These are phyloP conservation scores for Elongisporangium prolatum DNA, from an alignment of 352 stramenopile species.

Conservation along the genomic window DNA sequence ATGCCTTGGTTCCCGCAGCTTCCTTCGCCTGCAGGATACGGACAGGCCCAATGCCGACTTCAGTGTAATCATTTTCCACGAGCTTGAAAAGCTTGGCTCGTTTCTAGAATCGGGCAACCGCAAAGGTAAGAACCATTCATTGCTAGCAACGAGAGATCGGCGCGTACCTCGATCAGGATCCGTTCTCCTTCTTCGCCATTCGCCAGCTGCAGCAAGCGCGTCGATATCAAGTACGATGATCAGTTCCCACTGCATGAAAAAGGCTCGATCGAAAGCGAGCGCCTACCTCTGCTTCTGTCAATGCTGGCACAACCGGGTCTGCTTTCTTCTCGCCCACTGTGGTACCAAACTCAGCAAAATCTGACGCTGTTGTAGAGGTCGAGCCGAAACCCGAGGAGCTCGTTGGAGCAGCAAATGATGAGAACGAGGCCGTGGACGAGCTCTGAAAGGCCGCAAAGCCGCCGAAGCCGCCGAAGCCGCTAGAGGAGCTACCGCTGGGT, in stretches of 20 bases:
- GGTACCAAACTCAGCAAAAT: conserved; percentile 46
- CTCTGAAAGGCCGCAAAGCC: conserved; percentile 60
- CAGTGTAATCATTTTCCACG: conserved; percentile 63
- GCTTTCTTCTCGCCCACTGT: conserved; percentile 31
- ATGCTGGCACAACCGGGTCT: conserved; percentile 41
- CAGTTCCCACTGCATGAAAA: not conserved
- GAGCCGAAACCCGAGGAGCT: conserved; percentile 33
- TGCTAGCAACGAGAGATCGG: not conserved
- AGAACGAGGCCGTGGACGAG: conserved; percentile 37
- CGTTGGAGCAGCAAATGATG: conserved; percentile 44
- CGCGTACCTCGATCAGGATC: conserved; percentile 62
- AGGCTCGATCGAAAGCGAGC: not conserved
- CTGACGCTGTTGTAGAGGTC: conserved; percentile 24
- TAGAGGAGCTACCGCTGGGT: conserved; percentile 3
- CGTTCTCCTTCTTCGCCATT: conserved; percentile 75
- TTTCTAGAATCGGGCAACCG: conserved; percentile 35
- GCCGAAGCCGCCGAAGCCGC: conserved; percentile 22
- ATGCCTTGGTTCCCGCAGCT: conserved; percentile 33
- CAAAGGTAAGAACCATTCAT: conserved; percentile 2
- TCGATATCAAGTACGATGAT: not conserved
- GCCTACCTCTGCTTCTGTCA: conserved; percentile 64
- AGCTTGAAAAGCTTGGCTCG: conserved; percentile 79
- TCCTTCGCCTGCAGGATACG: conserved; percentile 51
- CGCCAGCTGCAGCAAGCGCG: conserved; percentile 27
- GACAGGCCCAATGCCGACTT: conserved; percentile 73